These are phyloP conservation scores for Stereum hirsutum DNA, from an alignment of 1,284 basidiomycete genomes.

Conservation along the genomic window DNA sequence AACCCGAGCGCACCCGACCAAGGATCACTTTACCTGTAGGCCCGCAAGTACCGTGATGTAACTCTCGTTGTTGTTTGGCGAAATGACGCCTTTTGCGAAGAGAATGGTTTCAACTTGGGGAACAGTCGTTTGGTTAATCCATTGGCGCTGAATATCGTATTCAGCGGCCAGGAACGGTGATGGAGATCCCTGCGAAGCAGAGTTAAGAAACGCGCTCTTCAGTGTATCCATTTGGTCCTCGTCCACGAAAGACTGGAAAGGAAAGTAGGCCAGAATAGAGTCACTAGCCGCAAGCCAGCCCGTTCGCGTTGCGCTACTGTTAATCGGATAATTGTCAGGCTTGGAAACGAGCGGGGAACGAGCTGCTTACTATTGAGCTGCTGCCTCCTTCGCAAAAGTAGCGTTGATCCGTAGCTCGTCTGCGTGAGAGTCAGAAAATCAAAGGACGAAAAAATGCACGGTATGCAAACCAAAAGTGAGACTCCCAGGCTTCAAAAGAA, in stretches of 20 bases:
- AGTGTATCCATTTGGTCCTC: background rate
- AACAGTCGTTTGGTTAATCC: conserved; percentile 4
- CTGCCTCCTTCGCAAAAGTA: background rate
- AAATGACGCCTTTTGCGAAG: conserved; percentile 2
- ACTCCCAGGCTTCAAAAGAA: conserved; percentile 7
- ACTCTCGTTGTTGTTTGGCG: background rate
- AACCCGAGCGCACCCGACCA: background rate
- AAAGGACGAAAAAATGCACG: background rate
- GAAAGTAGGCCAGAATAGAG: conserved; percentile 5
- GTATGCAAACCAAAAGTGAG: conserved; percentile 5
- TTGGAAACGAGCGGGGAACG: background rate
- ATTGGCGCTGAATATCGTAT: conserved; percentile 4
- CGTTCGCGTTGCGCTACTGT: conserved; percentile 1
- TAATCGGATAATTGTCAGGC: background rate
- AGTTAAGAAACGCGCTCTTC: background rate
- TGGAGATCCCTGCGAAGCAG: background rate
- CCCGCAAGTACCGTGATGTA: conserved; percentile 6
- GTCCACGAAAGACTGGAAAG: conserved; percentile 1
- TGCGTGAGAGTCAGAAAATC: background rate
- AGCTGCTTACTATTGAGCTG: conserved; percentile 1
- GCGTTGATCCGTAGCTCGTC: conserved; percentile 7
- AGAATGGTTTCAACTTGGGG: conserved; percentile 5
- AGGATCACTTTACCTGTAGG: background rate
- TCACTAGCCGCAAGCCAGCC: conserved; percentile 6
- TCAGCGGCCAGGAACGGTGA: conserved; percentile 2